Percentiles rank a stretch among this genome's conserved stretches.
Conservation (phyloP, 805 yeast species). For the Wickerhamiella occidentalis region DNA sequence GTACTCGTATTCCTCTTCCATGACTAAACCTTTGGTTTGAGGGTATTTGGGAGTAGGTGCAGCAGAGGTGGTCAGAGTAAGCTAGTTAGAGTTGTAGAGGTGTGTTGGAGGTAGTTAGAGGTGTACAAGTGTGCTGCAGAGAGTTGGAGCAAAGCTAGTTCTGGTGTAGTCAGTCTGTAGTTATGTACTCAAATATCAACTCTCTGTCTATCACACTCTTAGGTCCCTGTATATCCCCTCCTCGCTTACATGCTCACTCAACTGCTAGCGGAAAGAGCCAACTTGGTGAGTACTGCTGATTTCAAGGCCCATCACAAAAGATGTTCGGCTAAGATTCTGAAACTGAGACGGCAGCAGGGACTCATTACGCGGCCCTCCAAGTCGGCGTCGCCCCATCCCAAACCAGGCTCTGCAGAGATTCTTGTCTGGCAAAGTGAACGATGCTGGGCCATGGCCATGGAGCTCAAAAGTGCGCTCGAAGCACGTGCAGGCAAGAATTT, state of each 20-base stretch:
- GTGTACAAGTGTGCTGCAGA: too few relatives aligned
- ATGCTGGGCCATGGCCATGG: constrained; percentile 57
- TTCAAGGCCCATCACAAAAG: constrained; percentile 55
- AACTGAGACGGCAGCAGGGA: constrained; percentile 50
- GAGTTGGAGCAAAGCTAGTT: too few relatives aligned
- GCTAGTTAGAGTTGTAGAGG: too few relatives aligned
- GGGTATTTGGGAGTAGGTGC: too few relatives aligned
- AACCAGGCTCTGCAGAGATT: constrained; percentile 43
- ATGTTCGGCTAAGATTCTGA: constrained; percentile 46
- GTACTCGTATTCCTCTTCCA: constrained; percentile 14
- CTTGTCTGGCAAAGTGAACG: constrained; percentile 65
- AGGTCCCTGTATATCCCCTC: too few relatives aligned
- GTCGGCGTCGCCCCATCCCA: constrained; percentile 31
- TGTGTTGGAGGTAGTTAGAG: too few relatives aligned
- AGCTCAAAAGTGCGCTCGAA: constrained; percentile 44
- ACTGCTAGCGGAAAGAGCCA: constrained; percentile 18
- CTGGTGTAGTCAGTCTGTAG: too few relatives aligned
- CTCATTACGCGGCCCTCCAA: constrained; percentile 58
- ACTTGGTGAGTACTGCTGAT: constrained; percentile 52
- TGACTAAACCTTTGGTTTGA: constrained; percentile 2
- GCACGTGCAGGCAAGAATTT: constrained; percentile 36
- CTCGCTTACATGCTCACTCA: constrained; percentile 14
- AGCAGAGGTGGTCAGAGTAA: too few relatives aligned
- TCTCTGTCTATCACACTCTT: too few relatives aligned
- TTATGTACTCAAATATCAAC: too few relatives aligned